Base-by-base conservation (phyloP, 2,329 filamentous ascomycete species). In the Metarhizium album region DNA sequence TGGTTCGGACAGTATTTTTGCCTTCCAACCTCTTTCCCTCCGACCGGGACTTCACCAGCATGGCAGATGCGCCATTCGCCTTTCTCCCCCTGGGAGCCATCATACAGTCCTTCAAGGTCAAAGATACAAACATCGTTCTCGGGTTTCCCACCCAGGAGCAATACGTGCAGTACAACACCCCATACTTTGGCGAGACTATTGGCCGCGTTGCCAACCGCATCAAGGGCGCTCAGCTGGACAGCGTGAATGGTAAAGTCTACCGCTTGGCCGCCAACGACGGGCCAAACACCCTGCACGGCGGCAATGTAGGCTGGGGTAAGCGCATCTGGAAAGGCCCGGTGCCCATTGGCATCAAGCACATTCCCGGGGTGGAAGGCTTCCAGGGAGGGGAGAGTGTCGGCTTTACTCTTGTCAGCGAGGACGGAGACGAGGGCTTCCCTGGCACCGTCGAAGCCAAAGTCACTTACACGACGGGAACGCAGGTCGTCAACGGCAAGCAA, bases 131-230 rank as follows among this genome's bases (percentile, higher is more conserved):
- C 72, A 93, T 98, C 57, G 90, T 96, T 22, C 86, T 93, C 59
- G 83, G 84, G 49, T 96, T 96, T 71, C 80, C 86, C 18, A 82
- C 77, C 14, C 79, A 86, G 49, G 80, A 86, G 43, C 79, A 84
- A 54, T 96, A 96, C 71, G 78, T 78, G 57, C 70, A 80, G 58
- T 73, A 90, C 74, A 91, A 93, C 70, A 72, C 69, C 11, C 83
- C 87, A 2, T 90, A 83, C 73, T 97, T 95, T 64, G 91, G 93
- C 56, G 90, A 91, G 66, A 97, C 89, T 43, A 95, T 97, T 65
- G 93, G 93, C 50, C 87, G 82, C 49, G 74, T 83, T 20, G 81
- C 90, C 54, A 97, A 97, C 72, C 84, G 91, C 52, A 82, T 95
- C 64, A 79, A 80, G 51, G 74, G 77, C 61, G 89, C 83, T 24